Evolutionary conservation across 176 grass and related monocot genomes (phyloP), one percentile per base, ranked within the genome.

Genomic region (Zizania latifolia): DNA sequence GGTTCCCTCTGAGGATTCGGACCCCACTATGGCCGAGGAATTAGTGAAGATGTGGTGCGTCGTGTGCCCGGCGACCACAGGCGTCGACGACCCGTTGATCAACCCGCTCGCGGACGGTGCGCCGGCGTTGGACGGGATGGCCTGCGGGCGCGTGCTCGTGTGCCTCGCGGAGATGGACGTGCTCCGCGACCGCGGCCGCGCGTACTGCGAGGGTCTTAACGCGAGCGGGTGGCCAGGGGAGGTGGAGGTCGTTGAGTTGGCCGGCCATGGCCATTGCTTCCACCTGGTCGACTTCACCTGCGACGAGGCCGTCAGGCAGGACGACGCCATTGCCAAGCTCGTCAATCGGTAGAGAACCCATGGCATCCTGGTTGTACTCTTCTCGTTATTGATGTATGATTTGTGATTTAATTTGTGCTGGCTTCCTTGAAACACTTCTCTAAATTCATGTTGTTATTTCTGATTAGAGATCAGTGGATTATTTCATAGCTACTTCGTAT

Each of bases 101-200:
- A 88, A 90, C 39, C 92, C 85, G 48, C 58, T 86, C 16, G 78
- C 43, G 26, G 51, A 24, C 10, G 85, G 58, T 48, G 88, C 85
- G 38, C 82, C 88, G 41, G 32, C 28, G 38, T 46, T 90, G 75
- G 35, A 61, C 29, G 41, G 19, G 6, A 14, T 94, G 58, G 63
- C 77, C 29, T 80, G 82, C 72, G 58, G 33, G 0, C 68, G 82
- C 55, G 82, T 78, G 39, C 79, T 94, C 58, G 27, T 90, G 37
- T 87, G 77, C 79, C 27, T 94, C 38, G 82, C 85, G 10, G 88
- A 90, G 17, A 71, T 35, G 90, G 85, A 88, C 65, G 68, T 60
- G 58, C 19, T 81, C 62, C 17, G 32, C 74, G 77, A 88, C 57
- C 70, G 82, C 22, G 88, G 87, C 1, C 65, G 45, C 73, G 65